Percentiles rank a stretch among this genome's conserved stretches.
Conservation (phyloP, 108 stramenopile genomes). For the Nannochloropsis salina region DNA sequence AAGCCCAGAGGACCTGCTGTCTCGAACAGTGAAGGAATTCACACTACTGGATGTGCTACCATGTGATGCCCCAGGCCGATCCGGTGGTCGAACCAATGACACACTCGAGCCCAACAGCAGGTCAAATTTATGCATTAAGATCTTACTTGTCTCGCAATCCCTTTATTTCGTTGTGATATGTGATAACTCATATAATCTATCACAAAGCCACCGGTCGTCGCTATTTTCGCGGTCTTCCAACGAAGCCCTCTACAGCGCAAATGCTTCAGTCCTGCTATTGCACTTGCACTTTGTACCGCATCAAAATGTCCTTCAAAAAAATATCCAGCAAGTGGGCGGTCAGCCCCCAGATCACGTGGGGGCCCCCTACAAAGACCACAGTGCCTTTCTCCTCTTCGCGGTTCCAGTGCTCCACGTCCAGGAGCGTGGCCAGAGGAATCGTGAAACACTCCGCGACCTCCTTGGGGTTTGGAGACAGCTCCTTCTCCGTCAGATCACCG, state of each 20-base stretch:
- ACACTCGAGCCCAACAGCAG: no score
- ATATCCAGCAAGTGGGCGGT: constrained; percentile 77
- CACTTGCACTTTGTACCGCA: constrained; percentile 44
- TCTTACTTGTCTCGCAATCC: no score
- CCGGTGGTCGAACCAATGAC: no score
- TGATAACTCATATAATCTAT: no score
- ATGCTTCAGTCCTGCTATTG: background rate
- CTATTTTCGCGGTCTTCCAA: no score
- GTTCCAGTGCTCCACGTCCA: constrained; percentile 68
- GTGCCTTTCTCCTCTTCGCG: constrained; percentile 65
- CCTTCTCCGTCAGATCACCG: constrained; percentile 62
- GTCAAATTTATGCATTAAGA: no score
- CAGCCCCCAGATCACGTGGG: constrained; percentile 80
- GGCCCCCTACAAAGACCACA: constrained; percentile 76
- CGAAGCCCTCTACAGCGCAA: background rate
- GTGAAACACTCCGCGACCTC: constrained; percentile 83
- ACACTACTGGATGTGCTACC: no score
- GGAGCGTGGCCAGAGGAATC: constrained; percentile 63
- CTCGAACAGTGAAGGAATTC: no score
- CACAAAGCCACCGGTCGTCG: no score
- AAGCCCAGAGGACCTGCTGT: no score
- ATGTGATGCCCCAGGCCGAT: no score
- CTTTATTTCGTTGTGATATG: no score
- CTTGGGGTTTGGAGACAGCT: constrained; percentile 60
- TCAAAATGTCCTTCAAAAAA: constrained; percentile 73